Base-by-base conservation (phyloP, 257 asterid genomes). In the Nicotiana obtusifolia region DNA sequence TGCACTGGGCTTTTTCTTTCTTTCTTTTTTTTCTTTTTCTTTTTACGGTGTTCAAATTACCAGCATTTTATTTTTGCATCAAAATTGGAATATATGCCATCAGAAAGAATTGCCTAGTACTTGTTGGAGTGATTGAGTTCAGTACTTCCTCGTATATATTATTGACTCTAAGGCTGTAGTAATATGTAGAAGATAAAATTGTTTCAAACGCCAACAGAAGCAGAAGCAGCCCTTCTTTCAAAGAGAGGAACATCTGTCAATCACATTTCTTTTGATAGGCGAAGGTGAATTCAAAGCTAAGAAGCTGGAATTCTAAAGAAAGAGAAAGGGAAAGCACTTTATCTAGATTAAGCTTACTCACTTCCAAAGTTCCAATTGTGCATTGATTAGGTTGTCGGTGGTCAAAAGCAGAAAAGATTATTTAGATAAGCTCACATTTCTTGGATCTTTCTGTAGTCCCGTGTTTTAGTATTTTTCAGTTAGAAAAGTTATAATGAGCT, bases 371-470 rank as follows among this genome's bases (percentile, higher is more conserved):
- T 69, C 77, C 77, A 14, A 71, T 47, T 69, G 20, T 73, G 79
- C 61, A 73, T 31, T 16, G 41, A 73, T 47, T 73, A 73, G 62
- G 26, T 30, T 15, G 79, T 73, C 41, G 62, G 61, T 16, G 37
- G 30, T 47, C 61, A 7, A 49, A 73, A 49, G 24, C 37, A 73
- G 24, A 73, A 47, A 75, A 14, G 4, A 22, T 14, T 47, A 11
- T 52, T 73, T 75, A 75, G 79, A 22, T 75, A 75, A 75, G 62
- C 79, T 75, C 79, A 47, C 41, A 75, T 75, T 49, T 60, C 61
- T 75, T 75, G 79, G 79, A 75, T 75, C 62, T 75, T 75, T 75
- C 16, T 49, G 20, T 49, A 49, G 79, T 47, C 62, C 14, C 44
- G 44, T 49, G 62, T 54, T 47, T 47, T 26, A 73, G 41, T 73